Conservation (phyloP, 73 alveolate genomes). For the Paramecium caudatum region DNA sequence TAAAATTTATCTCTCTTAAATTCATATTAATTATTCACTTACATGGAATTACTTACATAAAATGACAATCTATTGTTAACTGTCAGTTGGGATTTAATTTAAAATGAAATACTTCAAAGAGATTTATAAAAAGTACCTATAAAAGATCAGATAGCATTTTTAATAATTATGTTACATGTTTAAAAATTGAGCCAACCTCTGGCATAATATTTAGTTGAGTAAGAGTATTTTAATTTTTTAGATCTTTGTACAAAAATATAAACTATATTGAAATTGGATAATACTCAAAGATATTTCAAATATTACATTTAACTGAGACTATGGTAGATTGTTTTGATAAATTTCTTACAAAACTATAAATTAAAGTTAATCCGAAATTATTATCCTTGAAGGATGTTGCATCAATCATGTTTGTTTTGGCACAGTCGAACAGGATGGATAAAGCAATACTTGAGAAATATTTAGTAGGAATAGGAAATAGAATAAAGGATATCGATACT, state of each 20-base stretch:
- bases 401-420: neutral
- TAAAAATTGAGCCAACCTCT: neutral
- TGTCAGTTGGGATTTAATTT: neutral
- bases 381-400: neutral
- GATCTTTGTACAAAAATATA: neutral
- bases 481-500: neutral
- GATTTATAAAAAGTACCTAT: neutral
- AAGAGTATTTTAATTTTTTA: neutral
- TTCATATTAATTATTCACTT: neutral
- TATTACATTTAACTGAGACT: neutral
- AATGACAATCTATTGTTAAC: neutral
- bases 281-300: neutral
- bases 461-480: neutral
- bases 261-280: neutral
- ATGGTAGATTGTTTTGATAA: constrained; percentile 6
- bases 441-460: neutral
- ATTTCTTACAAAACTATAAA: neutral
- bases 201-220: neutral
- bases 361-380: constrained; percentile 9
- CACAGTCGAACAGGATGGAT: neutral
- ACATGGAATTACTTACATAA: neutral
- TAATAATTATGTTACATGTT: neutral
- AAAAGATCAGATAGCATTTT: neutral
- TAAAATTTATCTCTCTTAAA: neutral
- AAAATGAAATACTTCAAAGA: neutral